These are phyloP conservation scores for Centella asiatica DNA, from an alignment of 129 eudicot genomes.

Conservation along the genomic window DNA sequence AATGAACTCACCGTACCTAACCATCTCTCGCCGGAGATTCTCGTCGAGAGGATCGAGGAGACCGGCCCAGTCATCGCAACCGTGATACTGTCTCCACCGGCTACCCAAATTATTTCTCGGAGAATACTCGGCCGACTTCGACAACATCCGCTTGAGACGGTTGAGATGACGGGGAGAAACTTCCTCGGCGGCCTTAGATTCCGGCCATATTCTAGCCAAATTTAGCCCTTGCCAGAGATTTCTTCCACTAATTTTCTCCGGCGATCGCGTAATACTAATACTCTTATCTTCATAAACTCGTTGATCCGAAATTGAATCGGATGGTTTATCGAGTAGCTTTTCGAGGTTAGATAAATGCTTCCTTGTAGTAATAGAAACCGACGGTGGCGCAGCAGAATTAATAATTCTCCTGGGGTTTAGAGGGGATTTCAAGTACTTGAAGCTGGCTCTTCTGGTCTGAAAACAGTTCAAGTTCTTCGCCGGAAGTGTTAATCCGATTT, in stretches of 20 bases:
- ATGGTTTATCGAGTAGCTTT: constrained; percentile 35
- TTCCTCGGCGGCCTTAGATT: constrained; percentile 63
- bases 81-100: constrained; percentile 89
- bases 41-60: constrained; percentile 83
- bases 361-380: constrained; percentile 22
- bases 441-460: constrained; percentile 33
- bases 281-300: constrained; percentile 7
- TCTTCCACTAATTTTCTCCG: constrained; percentile 30
- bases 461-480: constrained; percentile 31
- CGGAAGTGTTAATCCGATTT: constrained; percentile 57
- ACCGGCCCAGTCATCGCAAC: constrained; percentile 77
- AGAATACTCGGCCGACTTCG: constrained; percentile 53
- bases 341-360: constrained; percentile 61
- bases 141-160: constrained; percentile 48
- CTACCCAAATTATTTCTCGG: constrained; percentile 68
- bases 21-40: constrained; percentile 91
- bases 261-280: constrained; percentile 1
- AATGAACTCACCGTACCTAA: constrained; percentile 86
- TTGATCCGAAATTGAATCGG: constrained; percentile 17
- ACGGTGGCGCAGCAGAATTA: constrained; percentile 13
- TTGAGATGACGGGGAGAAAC: constrained; percentile 75
- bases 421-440: constrained; percentile 33
- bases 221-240: constrained; percentile 45
- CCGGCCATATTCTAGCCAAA: constrained; percentile 64
- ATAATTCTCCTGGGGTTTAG: constrained; percentile 33